Base-by-base conservation (phyloP, 768 basidiomycete species). In the Megacollybia marginata region DNA sequence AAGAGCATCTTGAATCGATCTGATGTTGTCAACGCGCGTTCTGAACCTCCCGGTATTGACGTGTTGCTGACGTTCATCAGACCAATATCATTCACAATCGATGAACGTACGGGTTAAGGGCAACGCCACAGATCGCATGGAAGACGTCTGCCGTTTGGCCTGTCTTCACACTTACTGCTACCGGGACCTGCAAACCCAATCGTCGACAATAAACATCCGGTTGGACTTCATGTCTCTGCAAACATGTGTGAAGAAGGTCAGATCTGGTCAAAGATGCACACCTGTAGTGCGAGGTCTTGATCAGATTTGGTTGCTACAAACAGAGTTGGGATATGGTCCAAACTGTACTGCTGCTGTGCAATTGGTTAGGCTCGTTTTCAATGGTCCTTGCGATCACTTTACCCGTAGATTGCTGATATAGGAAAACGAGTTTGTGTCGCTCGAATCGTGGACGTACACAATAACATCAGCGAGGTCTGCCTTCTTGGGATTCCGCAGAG, bases 241-340 rank as follows among this genome's bases (percentile, higher is more conserved):
- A 51, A 50, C 40, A 47, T 54, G 38, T 46, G 23, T 47, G 48
- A 16, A 51, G 46, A 50, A 44, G 31, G 44, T 34, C 16, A 40
- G 9, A 18, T 34, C 48, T 52, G 43, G 43, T 43, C 49, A 44
- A 23, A 50, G 50, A 42, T 5, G 59, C 74, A 54, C 50, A 87
- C 91, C 79, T 96, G 95, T 57, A 94, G 80, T 10, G 95, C 95
- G 46, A 99, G 82, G 66, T 99, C 95, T 23, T 96, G 79, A 65
- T 99, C 95, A 6, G 92, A 94, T 69, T 99, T 99, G 35, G 95
- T 98, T n/a, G 95, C 95, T 20, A 99, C 93, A 64, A 98, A 97
- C 34, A 98, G 69, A 10, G 90, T 93, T 20, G 95, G 94, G 63
- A 97, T 90, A 64, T 92, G 88, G 63, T 97, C 92, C 31, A 96